Conservation (phyloP, 768 basidiomycete genomes). For the Boletus eberwhitei region DNA sequence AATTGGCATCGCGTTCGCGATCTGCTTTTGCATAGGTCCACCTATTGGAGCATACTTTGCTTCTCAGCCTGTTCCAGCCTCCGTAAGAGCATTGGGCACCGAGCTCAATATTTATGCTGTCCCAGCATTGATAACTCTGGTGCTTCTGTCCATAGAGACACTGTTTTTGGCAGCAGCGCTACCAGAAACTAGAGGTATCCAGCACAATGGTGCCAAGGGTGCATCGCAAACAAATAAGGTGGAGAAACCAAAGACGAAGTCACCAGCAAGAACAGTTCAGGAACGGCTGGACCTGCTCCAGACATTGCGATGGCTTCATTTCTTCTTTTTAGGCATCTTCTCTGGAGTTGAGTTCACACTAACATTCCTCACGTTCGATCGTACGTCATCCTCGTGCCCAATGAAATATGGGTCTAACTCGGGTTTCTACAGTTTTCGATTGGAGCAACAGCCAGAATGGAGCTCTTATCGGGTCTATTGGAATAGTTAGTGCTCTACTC, state of each 20-base stretch:
- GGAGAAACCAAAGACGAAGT: slow-evolving; percentile 18
- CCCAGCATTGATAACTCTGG: slow-evolving; percentile 82
- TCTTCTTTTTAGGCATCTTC: slow-evolving; percentile 85
- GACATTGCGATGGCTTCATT: slow-evolving; percentile 66
- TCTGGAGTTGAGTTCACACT: slow-evolving; percentile 97
- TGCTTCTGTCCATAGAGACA: slow-evolving; percentile 77
- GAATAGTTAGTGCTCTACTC: slow-evolving; percentile 82
- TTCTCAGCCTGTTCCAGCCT: slow-evolving; percentile 69
- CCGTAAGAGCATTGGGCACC: slow-evolving; percentile 50
- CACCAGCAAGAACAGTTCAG: slow-evolving; percentile 28
- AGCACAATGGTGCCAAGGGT: slow-evolving; percentile 13
- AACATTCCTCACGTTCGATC: slow-evolving; percentile 89
- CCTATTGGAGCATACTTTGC: slow-evolving; percentile 97
- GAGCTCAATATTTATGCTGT: slow-evolving; percentile 87
- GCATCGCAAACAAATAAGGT: slow-evolving; percentile 16
- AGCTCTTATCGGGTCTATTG: slow-evolving; percentile 79
- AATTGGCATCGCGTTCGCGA: slow-evolving; percentile 94
- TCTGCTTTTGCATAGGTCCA: slow-evolving; percentile 91
- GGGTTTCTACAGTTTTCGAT: slow-evolving; percentile 62
- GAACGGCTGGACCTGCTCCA: slow-evolving; percentile 57
- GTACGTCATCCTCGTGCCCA: slow-evolving; percentile 42
- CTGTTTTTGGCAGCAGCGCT: slow-evolving; percentile 68
- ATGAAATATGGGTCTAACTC: not conserved
- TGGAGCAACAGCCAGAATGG: slow-evolving; percentile 91
- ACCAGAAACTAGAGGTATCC: slow-evolving; percentile 78